phyloP scores from a whole-genome alignment of 169 alveolate species.

The Eimeria mitis region DNA sequence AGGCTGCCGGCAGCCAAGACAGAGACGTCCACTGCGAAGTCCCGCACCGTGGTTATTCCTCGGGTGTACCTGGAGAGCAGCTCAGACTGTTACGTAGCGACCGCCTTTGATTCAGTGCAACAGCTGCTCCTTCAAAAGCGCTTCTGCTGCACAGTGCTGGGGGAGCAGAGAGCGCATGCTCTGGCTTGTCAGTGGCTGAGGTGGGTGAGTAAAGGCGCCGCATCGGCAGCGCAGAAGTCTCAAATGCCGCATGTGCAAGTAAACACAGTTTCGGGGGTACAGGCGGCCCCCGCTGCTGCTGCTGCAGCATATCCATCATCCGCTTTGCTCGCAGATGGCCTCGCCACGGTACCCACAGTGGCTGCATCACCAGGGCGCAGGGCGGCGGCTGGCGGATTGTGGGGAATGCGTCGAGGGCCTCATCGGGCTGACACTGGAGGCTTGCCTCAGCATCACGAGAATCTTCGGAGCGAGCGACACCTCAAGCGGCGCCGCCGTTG shows the following conservation, averaged over 20 bases:
- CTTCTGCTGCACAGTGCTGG: constrained; percentile 46
- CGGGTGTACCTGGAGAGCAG: constrained; percentile 76
- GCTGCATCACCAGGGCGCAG: constrained; percentile 40
- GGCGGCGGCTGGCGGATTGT: constrained; percentile 7
- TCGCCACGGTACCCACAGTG: neutral
- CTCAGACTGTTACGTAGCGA: constrained; percentile 66
- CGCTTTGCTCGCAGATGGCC: neutral
- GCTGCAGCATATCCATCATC: neutral
- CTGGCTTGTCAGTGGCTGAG: constrained; percentile 62
- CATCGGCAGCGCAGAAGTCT: neutral
- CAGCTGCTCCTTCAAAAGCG: constrained; percentile 56
- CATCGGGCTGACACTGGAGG: neutral
- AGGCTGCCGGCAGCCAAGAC: neutral
- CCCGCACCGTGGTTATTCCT: constrained; percentile 40
- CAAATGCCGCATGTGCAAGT: neutral
- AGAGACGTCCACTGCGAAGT: neutral
- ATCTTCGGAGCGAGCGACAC: constrained; percentile 35
- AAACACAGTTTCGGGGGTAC: neutral
- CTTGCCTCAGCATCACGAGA: constrained; percentile 5
- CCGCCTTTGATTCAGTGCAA: constrained; percentile 51
- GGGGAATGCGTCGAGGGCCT: constrained; percentile 28
- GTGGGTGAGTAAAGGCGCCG: constrained; percentile 28
- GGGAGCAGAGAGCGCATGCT: constrained; percentile 69
- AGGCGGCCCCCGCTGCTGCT: neutral
- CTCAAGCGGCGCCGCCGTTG: constrained; percentile 42